Conservation (phyloP, 257 asterid genomes). For the Coffea eugenioides region DNA sequence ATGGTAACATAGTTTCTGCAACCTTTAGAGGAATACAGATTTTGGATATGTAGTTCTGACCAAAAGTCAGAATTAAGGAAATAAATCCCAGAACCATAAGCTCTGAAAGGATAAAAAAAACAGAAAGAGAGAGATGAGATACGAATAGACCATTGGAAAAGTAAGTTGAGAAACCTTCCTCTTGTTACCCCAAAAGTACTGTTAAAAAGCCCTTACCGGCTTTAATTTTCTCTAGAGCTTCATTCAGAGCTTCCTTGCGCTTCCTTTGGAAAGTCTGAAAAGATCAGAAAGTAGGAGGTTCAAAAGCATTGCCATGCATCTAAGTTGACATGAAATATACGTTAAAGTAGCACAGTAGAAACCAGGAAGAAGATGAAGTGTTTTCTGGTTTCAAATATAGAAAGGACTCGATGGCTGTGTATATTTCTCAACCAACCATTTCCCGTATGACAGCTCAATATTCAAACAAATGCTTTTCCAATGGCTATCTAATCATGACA, state of each 20-base stretch:
- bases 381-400: neutral
- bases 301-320: neutral
- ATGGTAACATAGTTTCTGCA: conserved; percentile 77
- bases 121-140: neutral
- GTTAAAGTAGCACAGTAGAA: neutral
- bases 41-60: conserved; percentile 73
- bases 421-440: neutral
- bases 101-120: conserved; percentile 45
- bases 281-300: neutral
- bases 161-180: neutral
- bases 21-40: conserved; percentile 59
- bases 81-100: conserved; percentile 97
- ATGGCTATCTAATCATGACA: neutral
- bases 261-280: conserved; percentile 64
- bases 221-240: conserved; percentile 93
- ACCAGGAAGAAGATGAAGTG: neutral
- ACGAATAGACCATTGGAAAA: neutral
- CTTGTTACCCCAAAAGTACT: neutral
- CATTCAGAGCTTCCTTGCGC: conserved; percentile 60
- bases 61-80: conserved; percentile 78
- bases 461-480: neutral
- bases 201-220: conserved; percentile 43
- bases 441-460: neutral
- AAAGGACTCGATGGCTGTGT: neutral
- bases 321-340: neutral